Evolutionary conservation across 331 rosid species (phyloP).

Genomic region (Telfairia occidentalis): DNA sequence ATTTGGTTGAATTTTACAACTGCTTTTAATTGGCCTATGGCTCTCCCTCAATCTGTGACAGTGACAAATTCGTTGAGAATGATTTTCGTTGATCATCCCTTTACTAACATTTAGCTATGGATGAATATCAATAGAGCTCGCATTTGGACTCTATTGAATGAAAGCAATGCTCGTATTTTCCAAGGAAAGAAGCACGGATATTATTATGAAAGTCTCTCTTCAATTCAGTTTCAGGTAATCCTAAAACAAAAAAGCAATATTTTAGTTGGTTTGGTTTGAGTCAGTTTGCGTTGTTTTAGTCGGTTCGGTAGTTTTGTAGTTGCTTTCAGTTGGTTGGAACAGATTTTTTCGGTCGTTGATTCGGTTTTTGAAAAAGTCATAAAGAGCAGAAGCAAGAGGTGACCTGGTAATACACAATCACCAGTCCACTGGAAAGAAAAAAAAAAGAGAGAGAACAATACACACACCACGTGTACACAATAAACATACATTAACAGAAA

Average conservation of each 20-base stretch:
- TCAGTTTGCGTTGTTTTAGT: background rate
- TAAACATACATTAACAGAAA: background rate
- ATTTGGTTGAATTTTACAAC: too few species aligned
- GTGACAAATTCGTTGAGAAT: too few species aligned
- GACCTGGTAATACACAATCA: background rate
- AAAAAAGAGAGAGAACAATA: background rate
- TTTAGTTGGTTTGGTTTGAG: background rate
- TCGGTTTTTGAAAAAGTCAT: background rate
- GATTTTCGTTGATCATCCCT: too few species aligned
- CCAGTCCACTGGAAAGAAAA: too few species aligned
- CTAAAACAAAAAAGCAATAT: background rate
- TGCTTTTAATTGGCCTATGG: too few species aligned
- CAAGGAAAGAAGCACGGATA: too few species aligned
- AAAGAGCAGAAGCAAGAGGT: background rate
- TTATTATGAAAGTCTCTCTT: too few species aligned
- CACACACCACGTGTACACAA: background rate
- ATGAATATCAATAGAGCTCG: too few species aligned
- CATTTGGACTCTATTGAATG: too few species aligned
- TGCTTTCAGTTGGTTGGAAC: background rate
- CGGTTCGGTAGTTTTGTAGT: background rate
- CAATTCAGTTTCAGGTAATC: background rate
- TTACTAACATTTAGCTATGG: too few species aligned
- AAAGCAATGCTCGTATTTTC: too few species aligned
- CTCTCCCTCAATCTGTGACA: too few species aligned
- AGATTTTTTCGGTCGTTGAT: background rate